Percentiles rank a stretch among this genome's conserved stretches.
Evolutionary conservation across 768 basidiomycete species (phyloP).

Genomic region (Pholiota molesta): DNA sequence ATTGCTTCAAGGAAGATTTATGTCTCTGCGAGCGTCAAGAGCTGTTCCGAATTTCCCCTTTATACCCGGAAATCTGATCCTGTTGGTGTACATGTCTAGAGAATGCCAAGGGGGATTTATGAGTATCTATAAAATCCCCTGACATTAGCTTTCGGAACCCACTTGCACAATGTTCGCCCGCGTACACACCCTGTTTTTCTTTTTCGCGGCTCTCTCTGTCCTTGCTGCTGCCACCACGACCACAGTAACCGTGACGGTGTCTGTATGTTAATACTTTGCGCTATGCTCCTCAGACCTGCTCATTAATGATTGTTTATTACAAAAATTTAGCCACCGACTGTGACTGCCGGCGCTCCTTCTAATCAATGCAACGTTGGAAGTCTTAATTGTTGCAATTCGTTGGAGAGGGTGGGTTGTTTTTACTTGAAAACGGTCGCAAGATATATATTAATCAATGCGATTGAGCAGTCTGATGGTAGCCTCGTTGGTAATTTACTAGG

Average conservation of each 20-base stretch:
- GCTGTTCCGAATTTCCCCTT: not conserved
- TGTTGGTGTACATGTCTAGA: no score
- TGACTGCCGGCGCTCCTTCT: constrained; percentile 19
- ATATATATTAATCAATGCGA: not conserved
- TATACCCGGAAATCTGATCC: not conserved
- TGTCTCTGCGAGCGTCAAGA: not conserved
- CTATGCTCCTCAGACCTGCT: no score
- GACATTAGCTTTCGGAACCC: not conserved
- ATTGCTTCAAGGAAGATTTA: not conserved
- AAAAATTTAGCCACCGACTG: constrained; percentile 1
- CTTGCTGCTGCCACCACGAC: constrained; percentile 25
- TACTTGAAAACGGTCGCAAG: not conserved
- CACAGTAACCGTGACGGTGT: constrained; percentile 16
- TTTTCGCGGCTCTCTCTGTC: constrained; percentile 18
- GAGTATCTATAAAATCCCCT: not conserved
- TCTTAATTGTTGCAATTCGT: constrained; percentile 25
- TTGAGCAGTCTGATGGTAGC: constrained; percentile 14
- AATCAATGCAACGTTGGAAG: constrained; percentile 24
- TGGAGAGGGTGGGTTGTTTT: constrained; percentile 13
- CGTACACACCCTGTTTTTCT: constrained; percentile 13
- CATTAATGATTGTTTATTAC: not conserved
- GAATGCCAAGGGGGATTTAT: constrained; percentile 3
- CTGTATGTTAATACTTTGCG: constrained; percentile 1
- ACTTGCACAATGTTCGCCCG: constrained; percentile 14
- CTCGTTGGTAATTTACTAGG: constrained; percentile 15